Evolutionary conservation across 257 asterid species (phyloP).

Genomic region (Rehmannia glutinosa): DNA sequence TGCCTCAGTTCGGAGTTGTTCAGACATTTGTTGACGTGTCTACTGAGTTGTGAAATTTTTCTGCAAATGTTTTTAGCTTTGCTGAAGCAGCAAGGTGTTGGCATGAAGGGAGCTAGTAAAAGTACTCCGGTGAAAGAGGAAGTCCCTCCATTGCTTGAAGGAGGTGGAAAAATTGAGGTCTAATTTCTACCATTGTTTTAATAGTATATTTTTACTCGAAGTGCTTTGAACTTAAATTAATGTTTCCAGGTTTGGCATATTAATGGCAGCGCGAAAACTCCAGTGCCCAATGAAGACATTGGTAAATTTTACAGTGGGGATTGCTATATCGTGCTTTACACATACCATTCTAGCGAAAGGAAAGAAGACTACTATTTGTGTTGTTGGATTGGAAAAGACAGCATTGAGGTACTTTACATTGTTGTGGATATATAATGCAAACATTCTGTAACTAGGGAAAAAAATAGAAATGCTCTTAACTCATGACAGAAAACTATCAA

Average conservation of each 20-base stretch:
- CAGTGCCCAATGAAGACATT: slow-evolving; percentile 67
- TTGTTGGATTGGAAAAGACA: slow-evolving; percentile 94
- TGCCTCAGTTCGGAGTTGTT: no score
- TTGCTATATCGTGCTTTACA: slow-evolving; percentile 85
- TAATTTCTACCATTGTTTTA: slow-evolving; percentile 2
- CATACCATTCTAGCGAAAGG: slow-evolving; percentile 79
- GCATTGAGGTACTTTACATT: slow-evolving; percentile 57
- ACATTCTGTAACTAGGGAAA: background rate
- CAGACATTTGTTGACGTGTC: background rate
- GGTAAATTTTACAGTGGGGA: slow-evolving; percentile 98
- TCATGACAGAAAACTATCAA: background rate
- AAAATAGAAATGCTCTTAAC: background rate
- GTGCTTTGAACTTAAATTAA: background rate
- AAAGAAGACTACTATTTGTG: slow-evolving; percentile 91
- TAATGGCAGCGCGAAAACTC: slow-evolving; percentile 65
- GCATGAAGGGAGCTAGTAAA: slow-evolving; percentile 70
- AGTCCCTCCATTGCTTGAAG: slow-evolving; percentile 89
- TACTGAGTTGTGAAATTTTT: slow-evolving; percentile 16
- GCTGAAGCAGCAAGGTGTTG: slow-evolving; percentile 95
- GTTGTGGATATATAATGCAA: background rate
- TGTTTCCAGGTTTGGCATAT: slow-evolving; percentile 82
- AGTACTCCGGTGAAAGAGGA: slow-evolving; percentile 74
- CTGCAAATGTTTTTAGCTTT: slow-evolving; percentile 48
- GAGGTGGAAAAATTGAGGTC: slow-evolving; percentile 88
- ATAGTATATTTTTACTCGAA: background rate